Evolutionary conservation across 1,284 basidiomycete species (phyloP), one percentile per base, ranked within the genome.

Genomic region (Ceratobasidium sp.): DNA sequence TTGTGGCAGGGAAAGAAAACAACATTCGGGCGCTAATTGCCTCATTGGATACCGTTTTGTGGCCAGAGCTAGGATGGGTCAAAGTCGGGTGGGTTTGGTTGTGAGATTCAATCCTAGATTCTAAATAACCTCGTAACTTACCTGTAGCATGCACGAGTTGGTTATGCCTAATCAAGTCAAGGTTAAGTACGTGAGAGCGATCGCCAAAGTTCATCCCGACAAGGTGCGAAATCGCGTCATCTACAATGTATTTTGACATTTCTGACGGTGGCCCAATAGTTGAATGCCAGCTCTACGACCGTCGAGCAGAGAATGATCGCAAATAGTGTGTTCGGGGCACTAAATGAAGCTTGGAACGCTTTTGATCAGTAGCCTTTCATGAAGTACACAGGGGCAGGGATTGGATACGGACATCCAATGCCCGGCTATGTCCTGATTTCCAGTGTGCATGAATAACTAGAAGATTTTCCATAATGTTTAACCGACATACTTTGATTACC

Each of bases 291-390:
- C 15, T 93, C 92, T 73, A 91, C 92, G 56, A 94, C 91, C 0
- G 82, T 97, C 56, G 95, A 98, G 79, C 93, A 98, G 77, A 82
- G 93, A 73, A 96, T 98, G 95, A 84, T 98, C 73, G 96, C 96
- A 0, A 92, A 93, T 73, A 91, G 88, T 3, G 94, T 95, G 1
- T 98, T 99, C 80, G 91, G 91, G 15, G 82, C 87, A 4, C 79
- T 98, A 73, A 97, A 95, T 76, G 94, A 67, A 17, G 64, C 64
- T n/a, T 67, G 64, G 64, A 55, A 55, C 31, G 52, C 64, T 20
- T 67, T 67, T 31, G 38, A 25, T 1, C 62, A 52, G 27, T 53
- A 32, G n/a, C 17, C 27, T 2, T 31, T 55, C 22, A 49, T 50
- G 15, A 25, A 34, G 29, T 53, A 6, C 8, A 27, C 8, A 12